Evolutionary conservation across 768 basidiomycete genomes (phyloP).

Genomic region (Pholiota molesta): DNA sequence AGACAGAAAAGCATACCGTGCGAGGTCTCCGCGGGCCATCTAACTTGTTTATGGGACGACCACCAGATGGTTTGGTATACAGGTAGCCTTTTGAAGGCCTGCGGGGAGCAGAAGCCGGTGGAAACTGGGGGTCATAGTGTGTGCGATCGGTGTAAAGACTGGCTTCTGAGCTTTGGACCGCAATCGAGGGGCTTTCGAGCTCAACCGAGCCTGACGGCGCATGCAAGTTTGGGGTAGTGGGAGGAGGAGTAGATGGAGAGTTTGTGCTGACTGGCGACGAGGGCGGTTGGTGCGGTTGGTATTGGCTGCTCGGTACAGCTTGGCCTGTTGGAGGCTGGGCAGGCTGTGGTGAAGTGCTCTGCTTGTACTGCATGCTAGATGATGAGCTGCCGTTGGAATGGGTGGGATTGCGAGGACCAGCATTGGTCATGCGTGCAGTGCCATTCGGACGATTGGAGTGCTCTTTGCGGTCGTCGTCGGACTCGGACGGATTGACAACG

Average conservation of each 20-base stretch:
- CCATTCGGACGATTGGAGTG: constrained; percentile 9
- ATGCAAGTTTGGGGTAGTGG: constrained; percentile 62
- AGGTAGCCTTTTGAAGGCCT: constrained; percentile 32
- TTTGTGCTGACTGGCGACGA: constrained; percentile 73
- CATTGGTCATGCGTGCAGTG: constrained; percentile 13
- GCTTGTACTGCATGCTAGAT: background rate
- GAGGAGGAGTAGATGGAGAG: constrained; percentile 67
- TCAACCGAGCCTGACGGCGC: constrained; percentile 30
- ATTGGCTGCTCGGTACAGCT: background rate
- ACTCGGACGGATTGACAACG: constrained; percentile 64
- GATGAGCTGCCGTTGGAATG: constrained; percentile 10
- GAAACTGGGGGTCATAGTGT: constrained; percentile 23
- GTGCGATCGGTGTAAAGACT: constrained; percentile 15
- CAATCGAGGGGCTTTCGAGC: constrained; percentile 23
- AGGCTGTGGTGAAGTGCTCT: constrained; percentile 22
- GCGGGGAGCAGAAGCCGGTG: constrained; percentile 32
- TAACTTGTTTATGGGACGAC: constrained; percentile 26
- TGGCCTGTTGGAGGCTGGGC: constrained; percentile 27
- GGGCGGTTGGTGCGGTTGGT: constrained; percentile 28
- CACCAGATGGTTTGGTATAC: constrained; percentile 33
- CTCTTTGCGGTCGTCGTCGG: constrained; percentile 25
- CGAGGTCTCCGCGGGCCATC: constrained; percentile 30
- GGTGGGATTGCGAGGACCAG: constrained; percentile 13
- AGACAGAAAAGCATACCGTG: constrained; percentile 32
- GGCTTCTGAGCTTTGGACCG: constrained; percentile 27